Percentiles rank a stretch among this genome's conserved stretches.
Evolutionary conservation across 1,139 yeast genomes (phyloP).

Genomic region (Yamadazyma kanchanaburiensis): DNA sequence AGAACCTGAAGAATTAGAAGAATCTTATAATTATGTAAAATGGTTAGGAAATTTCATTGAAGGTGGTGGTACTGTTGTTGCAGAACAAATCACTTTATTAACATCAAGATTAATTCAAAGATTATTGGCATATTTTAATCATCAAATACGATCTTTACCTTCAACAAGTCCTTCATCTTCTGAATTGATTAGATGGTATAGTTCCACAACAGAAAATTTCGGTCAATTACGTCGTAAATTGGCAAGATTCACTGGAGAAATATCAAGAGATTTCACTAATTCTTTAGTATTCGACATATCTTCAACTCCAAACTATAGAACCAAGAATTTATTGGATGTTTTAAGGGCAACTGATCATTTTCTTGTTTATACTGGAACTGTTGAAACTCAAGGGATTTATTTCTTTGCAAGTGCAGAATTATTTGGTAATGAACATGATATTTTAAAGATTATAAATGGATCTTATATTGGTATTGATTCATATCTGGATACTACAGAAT

Average conservation of each 20-base stretch:
- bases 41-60: slow-evolving; percentile 71
- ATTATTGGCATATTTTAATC: slow-evolving; percentile 65
- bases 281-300: slow-evolving; percentile 64
- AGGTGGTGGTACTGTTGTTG: slow-evolving; percentile 83
- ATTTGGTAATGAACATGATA: slow-evolving; percentile 40
- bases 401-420: slow-evolving; percentile 66
- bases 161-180: slow-evolving; percentile 40
- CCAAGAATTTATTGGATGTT: slow-evolving; percentile 52
- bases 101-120: slow-evolving; percentile 68
- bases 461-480: slow-evolving; percentile 41
- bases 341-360: slow-evolving; percentile 70
- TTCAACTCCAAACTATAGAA: slow-evolving; percentile 45
- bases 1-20: slow-evolving; percentile 86
- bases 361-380: slow-evolving; percentile 69
- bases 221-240: slow-evolving; percentile 84
- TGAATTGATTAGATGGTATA: slow-evolving; percentile 76
- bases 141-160: slow-evolving; percentile 69
- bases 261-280: slow-evolving; percentile 74
- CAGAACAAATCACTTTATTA: slow-evolving; percentile 67
- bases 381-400: slow-evolving; percentile 74
- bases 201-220: slow-evolving; percentile 78
- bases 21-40: slow-evolving; percentile 72
- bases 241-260: slow-evolving; percentile 68
- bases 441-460: slow-evolving; percentile 42
- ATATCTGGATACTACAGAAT: slow-evolving; percentile 22